These are phyloP conservation scores for Postia placenta DNA, from an alignment of 768 basidiomycete species.

Conservation along the genomic window DNA sequence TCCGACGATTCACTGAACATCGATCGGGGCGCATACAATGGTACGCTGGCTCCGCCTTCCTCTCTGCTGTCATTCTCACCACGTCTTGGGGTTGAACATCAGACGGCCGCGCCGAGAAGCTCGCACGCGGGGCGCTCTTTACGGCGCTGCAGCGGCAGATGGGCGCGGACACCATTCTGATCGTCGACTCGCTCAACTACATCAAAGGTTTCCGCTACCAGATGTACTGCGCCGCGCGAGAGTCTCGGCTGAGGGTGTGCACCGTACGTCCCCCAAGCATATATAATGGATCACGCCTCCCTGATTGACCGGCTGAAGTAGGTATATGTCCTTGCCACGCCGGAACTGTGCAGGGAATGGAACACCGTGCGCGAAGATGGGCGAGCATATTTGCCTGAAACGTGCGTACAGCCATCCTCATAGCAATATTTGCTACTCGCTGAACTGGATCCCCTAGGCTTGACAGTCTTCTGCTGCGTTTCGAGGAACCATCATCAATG, in stretches of 20 bases:
- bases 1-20: constrained; percentile 73
- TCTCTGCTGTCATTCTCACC: not conserved
- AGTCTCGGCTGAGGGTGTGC: constrained; percentile 77
- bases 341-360: constrained; percentile 73
- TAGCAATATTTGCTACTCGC: constrained; percentile 5
- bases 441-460: constrained; percentile 41
- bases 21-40: constrained; percentile 62
- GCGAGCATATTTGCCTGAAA: constrained; percentile 55
- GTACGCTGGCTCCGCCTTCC: constrained; percentile 45
- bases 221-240: constrained; percentile 92
- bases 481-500: constrained; percentile 96
- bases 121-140: constrained; percentile 78
- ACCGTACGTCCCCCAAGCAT: constrained; percentile 51
- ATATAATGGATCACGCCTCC: not conserved
- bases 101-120: constrained; percentile 84
- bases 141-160: constrained; percentile 76
- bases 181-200: constrained; percentile 91
- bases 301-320: constrained; percentile 28
- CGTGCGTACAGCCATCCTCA: constrained; percentile 38
- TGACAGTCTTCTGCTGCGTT: constrained; percentile 81
- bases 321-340: constrained; percentile 72
- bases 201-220: constrained; percentile 99
- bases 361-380: constrained; percentile 49
- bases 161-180: constrained; percentile 66
- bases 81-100: constrained; percentile 4